Evolutionary conservation across 2,329 filamentous ascomycete species (phyloP), one percentile per base, ranked within the genome.

Genomic region (Exophiala spinifera): DNA sequence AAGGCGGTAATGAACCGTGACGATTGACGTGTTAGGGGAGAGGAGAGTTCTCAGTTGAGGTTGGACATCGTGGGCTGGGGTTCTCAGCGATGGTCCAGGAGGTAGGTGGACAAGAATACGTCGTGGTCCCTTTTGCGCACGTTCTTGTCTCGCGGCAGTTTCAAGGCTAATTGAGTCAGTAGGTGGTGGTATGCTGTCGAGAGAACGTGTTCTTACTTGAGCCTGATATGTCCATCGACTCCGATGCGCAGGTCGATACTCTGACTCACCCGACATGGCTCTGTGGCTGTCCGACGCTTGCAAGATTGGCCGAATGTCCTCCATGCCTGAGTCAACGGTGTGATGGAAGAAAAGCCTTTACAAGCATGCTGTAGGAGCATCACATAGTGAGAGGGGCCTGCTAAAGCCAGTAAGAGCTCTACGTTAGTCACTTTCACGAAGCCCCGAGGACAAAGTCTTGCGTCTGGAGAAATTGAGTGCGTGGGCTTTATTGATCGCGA

Each of bases 1-100:
- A 4, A 74, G 63, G 10, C 72, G 69, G 60, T 74, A 75, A 48
- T 74, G 69, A 36, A 75, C 62, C 10, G 69, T 73, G 10, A 74
- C 72, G 1, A 74, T 62, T 2, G 67, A 70, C 0, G 70, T 67
- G 3, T 57, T 58, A 5, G 65, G 62, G n/a, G 70, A 67, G 13
- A 73, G 60, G 1, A 53, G 33, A 51, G 66, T 62, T 33, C 67
- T 66, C 0, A 64, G 63, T 6, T 61, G 62, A 3, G 52, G 23
- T n/a, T 43, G 43, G 23, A n/a, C 14, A 25, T 49, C 4, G 17
- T 11, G 17, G 8, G 25, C 36, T 11, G 36, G 7, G 14, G 21
- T 3, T 1, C 36, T 36, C 14, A 69, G 69, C 10, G 70, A 33
- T 20, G 70, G 69, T 11, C 70, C 71, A 14, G 67, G 62, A n/a